phyloP scores from a whole-genome alignment of 208 protist genomes.

The Acanthamoeba pearcei region DNA sequence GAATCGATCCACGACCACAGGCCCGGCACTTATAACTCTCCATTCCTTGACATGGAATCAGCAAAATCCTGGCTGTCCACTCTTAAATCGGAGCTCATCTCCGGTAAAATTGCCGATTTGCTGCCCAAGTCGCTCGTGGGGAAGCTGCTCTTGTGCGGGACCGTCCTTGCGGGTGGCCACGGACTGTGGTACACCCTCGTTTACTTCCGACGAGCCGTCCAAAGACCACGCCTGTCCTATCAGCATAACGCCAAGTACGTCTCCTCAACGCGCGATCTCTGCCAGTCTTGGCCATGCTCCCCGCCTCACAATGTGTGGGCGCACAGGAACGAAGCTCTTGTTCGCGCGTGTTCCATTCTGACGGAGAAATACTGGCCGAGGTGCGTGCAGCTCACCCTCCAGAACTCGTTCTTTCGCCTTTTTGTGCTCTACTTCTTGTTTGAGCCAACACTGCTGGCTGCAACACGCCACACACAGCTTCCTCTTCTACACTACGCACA shows the following conservation, averaged over 20 bases:
- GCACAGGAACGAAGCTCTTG: background rate
- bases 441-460: too few relatives aligned
- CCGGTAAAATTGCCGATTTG: background rate
- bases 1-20: too few relatives aligned
- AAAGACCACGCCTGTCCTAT: slow-evolving; percentile 3
- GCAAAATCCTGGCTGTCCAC: too few relatives aligned
- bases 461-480: background rate
- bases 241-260: background rate
- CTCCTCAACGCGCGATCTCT: background rate
- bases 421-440: too few relatives aligned
- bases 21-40: too few relatives aligned
- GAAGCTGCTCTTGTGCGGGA: background rate
- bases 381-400: background rate
- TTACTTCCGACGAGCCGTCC: slow-evolving; percentile 11
- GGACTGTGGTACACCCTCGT: slow-evolving; percentile 6
- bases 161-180: background rate
- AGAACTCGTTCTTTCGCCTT: too few relatives aligned
- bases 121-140: background rate
- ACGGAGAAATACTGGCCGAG: slow-evolving; percentile 51
- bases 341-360: background rate
- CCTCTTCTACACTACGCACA: slow-evolving; percentile 25
- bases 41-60: too few relatives aligned
- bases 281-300: background rate
- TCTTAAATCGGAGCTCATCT: too few relatives aligned
- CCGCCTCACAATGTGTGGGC: background rate